Conservation (phyloP, 495 filamentous ascomycete genomes). For the Aspergillus egyptiacus region DNA sequence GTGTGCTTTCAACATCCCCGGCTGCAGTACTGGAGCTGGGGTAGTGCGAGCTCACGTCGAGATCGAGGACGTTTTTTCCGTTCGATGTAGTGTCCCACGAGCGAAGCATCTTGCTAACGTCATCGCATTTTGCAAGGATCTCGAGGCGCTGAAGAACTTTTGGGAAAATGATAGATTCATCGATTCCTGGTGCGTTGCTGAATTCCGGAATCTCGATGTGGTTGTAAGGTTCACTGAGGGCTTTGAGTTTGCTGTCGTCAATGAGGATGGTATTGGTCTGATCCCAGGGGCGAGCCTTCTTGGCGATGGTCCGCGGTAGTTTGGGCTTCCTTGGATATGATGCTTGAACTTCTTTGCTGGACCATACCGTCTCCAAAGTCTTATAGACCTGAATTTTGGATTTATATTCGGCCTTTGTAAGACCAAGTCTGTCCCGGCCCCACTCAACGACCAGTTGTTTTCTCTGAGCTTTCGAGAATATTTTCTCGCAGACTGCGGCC, state of each 20-base stretch:
- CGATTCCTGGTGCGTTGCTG: slow-evolving; percentile 20
- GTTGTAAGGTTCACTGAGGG: slow-evolving; percentile 75
- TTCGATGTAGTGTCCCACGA: slow-evolving; percentile 19
- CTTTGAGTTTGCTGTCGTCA: slow-evolving; percentile 79
- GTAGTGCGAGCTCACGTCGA: slow-evolving; percentile 12
- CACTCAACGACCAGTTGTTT: slow-evolving; percentile 59
- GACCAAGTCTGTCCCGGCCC: slow-evolving; percentile 72
- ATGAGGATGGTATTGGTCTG: slow-evolving; percentile 87
- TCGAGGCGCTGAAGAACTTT: slow-evolving; percentile 32
- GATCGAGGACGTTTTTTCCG: slow-evolving; percentile 22
- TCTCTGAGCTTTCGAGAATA: slow-evolving; percentile 40
- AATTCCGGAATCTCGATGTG: slow-evolving; percentile 77
- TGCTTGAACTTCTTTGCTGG: slow-evolving; percentile 41
- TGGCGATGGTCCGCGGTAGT: neutral
- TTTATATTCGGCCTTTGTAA: slow-evolving; percentile 56
- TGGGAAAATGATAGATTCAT: slow-evolving; percentile 29
- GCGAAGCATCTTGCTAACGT: slow-evolving; percentile 36
- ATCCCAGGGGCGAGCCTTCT: slow-evolving; percentile 45
- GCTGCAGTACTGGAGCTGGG: neutral
- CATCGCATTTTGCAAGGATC: slow-evolving; percentile 29
- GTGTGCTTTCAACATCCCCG: neutral
- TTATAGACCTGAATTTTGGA: slow-evolving; percentile 85
- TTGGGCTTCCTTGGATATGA: slow-evolving; percentile 33
- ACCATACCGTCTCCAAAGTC: slow-evolving; percentile 67
- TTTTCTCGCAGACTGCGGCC: slow-evolving; percentile 45